Conservation (phyloP, 2,329 filamentous ascomycete species). For the Pseudomassariella vexata region DNA sequence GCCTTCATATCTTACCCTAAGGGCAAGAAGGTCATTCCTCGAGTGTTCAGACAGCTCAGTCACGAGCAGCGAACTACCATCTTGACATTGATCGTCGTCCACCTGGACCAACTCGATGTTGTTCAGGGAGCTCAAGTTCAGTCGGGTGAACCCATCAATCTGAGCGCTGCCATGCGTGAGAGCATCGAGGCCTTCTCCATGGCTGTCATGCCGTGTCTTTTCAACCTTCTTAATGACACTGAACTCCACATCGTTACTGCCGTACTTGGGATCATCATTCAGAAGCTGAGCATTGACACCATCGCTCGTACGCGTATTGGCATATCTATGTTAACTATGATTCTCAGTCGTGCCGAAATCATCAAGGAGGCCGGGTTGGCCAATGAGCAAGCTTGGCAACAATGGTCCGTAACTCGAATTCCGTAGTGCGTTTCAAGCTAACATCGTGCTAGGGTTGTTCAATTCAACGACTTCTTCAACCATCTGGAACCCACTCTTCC, state of each 20-base stretch:
- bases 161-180: constrained; percentile 76
- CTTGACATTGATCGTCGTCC: constrained; percentile 90
- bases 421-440: constrained; percentile 21
- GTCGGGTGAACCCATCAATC: constrained; percentile 60
- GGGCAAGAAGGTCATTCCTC: constrained; percentile 91
- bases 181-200: constrained; percentile 88
- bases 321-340: constrained; percentile 84
- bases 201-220: constrained; percentile 82
- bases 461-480: constrained; percentile 85
- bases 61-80: constrained; percentile 92
- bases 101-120: constrained; percentile 88
- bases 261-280: constrained; percentile 77
- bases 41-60: constrained; percentile 88
- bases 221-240: constrained; percentile 86
- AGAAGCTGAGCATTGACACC: constrained; percentile 75
- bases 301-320: constrained; percentile 85
- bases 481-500: constrained; percentile 76
- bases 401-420: constrained; percentile 55
- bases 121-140: constrained; percentile 73
- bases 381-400: constrained; percentile 67
- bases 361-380: constrained; percentile 75
- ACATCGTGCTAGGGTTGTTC: constrained; percentile 51
- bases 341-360: constrained; percentile 88
- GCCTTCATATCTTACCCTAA: constrained; percentile 91
- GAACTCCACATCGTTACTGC: constrained; percentile 87